These are phyloP conservation scores for Penicillium sp. DNA, from an alignment of 2,329 filamentous ascomycete species.

Conservation along the genomic window DNA sequence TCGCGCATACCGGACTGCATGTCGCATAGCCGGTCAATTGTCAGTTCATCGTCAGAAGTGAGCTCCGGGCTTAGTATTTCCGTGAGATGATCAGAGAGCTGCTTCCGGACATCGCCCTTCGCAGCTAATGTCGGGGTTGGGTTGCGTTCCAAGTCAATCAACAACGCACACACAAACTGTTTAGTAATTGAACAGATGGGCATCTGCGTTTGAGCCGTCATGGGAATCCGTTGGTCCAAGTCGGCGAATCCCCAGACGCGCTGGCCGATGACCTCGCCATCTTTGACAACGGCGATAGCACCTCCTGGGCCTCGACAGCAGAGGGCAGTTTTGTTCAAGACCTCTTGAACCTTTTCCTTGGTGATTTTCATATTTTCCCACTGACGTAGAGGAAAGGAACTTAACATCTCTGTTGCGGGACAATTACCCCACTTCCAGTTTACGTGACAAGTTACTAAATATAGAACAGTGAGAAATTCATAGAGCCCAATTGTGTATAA, in stretches of 20 bases:
- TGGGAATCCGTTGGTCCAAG: conserved; percentile 36
- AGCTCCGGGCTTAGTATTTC: conserved; percentile 28
- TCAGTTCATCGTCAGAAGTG: conserved; percentile 29
- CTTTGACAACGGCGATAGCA: conserved; percentile 41
- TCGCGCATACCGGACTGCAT: conserved; percentile 48
- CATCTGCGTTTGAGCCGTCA: conserved; percentile 38
- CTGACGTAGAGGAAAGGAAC: neutral
- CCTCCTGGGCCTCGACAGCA: conserved; percentile 43
- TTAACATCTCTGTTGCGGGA: neutral
- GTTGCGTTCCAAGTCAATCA: conserved; percentile 37
- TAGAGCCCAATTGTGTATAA: neutral
- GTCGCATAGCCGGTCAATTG: conserved; percentile 38
- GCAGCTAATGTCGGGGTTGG: conserved; percentile 29
- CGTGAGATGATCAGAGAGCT: conserved; percentile 29
- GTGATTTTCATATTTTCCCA: conserved; percentile 8
- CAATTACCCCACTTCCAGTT: conserved; percentile 12
- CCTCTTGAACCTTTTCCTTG: conserved; percentile 9
- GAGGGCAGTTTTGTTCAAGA: conserved; percentile 20
- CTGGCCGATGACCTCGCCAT: conserved; percentile 42
- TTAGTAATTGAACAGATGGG: conserved; percentile 51
- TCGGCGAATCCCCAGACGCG: conserved; percentile 47
- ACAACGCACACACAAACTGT: conserved; percentile 43
- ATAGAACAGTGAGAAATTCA: neutral
- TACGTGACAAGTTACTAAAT: neutral
- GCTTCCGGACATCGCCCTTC: conserved; percentile 28